Evolutionary conservation across 2,329 filamentous ascomycete genomes (phyloP), one percentile per base, ranked within the genome.

Genomic region (Torrubiellomyces zombiae): DNA sequence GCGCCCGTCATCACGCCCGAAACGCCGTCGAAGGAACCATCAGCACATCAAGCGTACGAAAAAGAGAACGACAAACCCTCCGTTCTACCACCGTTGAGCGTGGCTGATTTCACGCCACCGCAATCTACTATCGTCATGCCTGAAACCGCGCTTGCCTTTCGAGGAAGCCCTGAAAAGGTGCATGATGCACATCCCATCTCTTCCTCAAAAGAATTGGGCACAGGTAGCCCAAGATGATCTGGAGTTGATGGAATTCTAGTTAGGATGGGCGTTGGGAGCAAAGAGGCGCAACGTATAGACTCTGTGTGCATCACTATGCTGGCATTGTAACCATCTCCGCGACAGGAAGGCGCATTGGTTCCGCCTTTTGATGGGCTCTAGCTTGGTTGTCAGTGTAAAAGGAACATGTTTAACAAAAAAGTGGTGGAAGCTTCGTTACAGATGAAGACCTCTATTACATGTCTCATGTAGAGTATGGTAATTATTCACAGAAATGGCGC

Each of bases 151-250:
- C 45, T 74, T 37, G 65, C 68, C 38, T 67, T 67, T 50, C 62
- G 68, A 39, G 63, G 63, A 35, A 73, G 67, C 38, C 67, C 68
- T 14, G 69, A 73, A 40, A 72, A 72, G 50, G 39, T 51, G 25
- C 50, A 53, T 26, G 39, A 42, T 23, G 36, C n/a, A n/a, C n/a
- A n/a, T n/a, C n/a, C n/a, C n/a, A n/a, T n/a, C n/a, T n/a, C n/a
- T n/a, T n/a, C n/a, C n/a, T n/a, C n/a, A n/a, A n/a, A n/a, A n/a
- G n/a, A n/a, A n/a, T n/a, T 14, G 39, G 33, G 14, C 36, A 37
- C 13, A 36, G 50, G 21, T 53, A 38, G 29, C 26, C 27, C 18
- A 14, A 25, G 26, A 24, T 26, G 18, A 25, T 26, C 25, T 34
- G 33, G 29, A 26, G n/a, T n/a, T 26, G 27, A 24, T 28, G 37